phyloP scores from a whole-genome alignment of 768 basidiomycete genomes.

The Glaciozyma antarctica region DNA sequence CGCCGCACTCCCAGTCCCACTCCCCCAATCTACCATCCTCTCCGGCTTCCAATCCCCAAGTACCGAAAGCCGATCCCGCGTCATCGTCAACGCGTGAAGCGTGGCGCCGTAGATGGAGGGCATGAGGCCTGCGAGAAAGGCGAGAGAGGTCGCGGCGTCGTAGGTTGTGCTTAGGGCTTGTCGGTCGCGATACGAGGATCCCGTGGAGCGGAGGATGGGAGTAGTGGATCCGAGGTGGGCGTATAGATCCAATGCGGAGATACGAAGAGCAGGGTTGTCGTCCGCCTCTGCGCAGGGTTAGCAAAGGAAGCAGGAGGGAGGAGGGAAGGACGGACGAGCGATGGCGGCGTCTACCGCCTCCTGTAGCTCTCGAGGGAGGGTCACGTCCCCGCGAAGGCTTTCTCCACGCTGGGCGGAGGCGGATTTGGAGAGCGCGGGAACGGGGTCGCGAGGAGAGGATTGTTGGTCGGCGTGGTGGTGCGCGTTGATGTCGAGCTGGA shows the following conservation, averaged over 20 bases:
- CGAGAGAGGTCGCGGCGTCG: conserved; percentile 61
- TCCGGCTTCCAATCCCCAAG: conserved; percentile 42
- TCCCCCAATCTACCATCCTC: conserved; percentile 70
- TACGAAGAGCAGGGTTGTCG: conserved; percentile 49
- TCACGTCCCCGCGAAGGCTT: conserved; percentile 57
- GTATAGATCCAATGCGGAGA: conserved; percentile 59
- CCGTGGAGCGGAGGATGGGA: conserved; percentile 39
- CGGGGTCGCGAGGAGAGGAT: neutral
- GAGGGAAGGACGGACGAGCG: conserved; percentile 35
- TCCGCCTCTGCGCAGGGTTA: conserved; percentile 7
- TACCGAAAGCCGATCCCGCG: conserved; percentile 54
- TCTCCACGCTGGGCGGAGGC: conserved; percentile 76
- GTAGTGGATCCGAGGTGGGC: conserved; percentile 42
- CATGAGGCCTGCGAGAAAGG: conserved; percentile 75
- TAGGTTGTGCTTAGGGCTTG: conserved; percentile 52
- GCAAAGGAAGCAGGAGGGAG: neutral
- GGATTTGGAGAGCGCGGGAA: conserved; percentile 46
- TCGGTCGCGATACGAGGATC: conserved; percentile 44
- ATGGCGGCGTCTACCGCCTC: conserved; percentile 59
- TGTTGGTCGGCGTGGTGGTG: conserved; percentile 13
- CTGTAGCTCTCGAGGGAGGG: conserved; percentile 63
- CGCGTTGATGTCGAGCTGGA: conserved; percentile 26
- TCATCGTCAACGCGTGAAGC: conserved; percentile 58
- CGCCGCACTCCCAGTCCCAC: conserved; percentile 68
- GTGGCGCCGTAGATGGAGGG: conserved; percentile 79